Conservation (phyloP, 2,329 filamentous ascomycete species). For the Penicillium sp. region DNA sequence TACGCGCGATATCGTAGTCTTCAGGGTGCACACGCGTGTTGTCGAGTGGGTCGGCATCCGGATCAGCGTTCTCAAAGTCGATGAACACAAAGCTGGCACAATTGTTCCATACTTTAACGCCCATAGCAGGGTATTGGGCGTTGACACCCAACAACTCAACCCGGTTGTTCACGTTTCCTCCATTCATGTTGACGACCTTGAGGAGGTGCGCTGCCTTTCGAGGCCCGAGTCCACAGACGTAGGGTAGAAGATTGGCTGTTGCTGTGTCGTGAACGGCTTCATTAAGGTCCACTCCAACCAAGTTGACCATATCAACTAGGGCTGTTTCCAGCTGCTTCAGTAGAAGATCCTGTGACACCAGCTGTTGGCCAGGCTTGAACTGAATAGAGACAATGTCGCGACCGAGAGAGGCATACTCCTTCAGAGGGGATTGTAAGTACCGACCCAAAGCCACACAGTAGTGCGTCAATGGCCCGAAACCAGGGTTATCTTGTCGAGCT, state of each 20-base stretch:
- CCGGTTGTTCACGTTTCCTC: slow-evolving; percentile 80
- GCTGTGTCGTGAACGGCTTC: slow-evolving; percentile 82
- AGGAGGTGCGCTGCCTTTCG: slow-evolving; percentile 84
- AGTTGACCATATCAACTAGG: slow-evolving; percentile 97
- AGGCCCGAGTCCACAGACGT: slow-evolving; percentile 86
- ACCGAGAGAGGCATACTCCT: slow-evolving; percentile 92
- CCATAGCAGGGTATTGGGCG: slow-evolving; percentile 80
- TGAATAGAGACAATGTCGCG: slow-evolving; percentile 83
- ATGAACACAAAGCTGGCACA: slow-evolving; percentile 95
- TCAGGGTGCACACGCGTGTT: slow-evolving; percentile 97
- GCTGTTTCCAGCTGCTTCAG: slow-evolving; percentile 88
- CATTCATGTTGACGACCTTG: slow-evolving; percentile 91
- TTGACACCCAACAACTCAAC: slow-evolving; percentile 88
- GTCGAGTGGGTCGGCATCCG: slow-evolving; percentile 87
- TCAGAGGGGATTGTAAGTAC: slow-evolving; percentile 94
- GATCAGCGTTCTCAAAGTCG: slow-evolving; percentile 80
- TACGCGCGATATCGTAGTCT: slow-evolving; percentile 96
- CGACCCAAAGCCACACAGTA: slow-evolving; percentile 89
- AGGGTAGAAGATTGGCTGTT: slow-evolving; percentile 85
- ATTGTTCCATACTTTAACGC: slow-evolving; percentile 91
- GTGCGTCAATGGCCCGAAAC: slow-evolving; percentile 74
- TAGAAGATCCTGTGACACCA: slow-evolving; percentile 86
- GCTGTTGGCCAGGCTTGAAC: slow-evolving; percentile 87
- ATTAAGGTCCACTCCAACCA: slow-evolving; percentile 93
- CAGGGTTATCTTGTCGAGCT: slow-evolving; percentile 78